Conservation (phyloP, 495 filamentous ascomycete species). For the Penicillium herquei region DNA sequence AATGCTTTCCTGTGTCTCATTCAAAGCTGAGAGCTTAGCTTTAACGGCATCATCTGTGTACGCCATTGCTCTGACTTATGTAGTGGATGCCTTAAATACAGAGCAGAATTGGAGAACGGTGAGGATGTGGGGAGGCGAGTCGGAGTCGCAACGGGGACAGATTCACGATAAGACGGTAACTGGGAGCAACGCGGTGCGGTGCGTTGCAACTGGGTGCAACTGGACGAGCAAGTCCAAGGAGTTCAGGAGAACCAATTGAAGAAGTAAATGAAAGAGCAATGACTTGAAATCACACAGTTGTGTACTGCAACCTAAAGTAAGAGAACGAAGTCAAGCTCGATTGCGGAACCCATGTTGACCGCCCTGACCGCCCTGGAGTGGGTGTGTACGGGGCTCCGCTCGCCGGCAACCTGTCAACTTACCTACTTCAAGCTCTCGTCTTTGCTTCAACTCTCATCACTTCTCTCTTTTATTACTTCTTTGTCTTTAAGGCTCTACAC, state of each 20-base stretch:
- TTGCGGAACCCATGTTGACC: too few species aligned
- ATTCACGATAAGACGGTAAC: neutral
- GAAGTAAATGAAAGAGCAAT: too few species aligned
- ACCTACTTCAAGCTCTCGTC: constrained; percentile 9
- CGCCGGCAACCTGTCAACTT: constrained; percentile 30
- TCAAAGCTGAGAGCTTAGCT: constrained; percentile 90
- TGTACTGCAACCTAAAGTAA: too few species aligned
- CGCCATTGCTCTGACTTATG: constrained; percentile 57
- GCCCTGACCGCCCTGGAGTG: constrained; percentile 30
- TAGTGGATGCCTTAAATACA: neutral
- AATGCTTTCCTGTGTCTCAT: constrained; percentile 95
- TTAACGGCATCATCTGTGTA: constrained; percentile 92
- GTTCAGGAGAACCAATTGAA: neutral
- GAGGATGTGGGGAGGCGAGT: neutral
- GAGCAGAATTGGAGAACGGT: neutral
- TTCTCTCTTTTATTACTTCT: neutral
- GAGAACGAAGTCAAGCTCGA: neutral
- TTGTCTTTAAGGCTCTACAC: neutral
- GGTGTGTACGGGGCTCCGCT: constrained; percentile 22
- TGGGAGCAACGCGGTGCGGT: constrained; percentile 4
- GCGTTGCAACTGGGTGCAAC: neutral
- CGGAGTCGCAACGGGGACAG: neutral
- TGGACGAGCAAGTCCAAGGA: too few species aligned
- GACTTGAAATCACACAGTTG: too few species aligned
- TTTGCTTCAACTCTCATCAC: constrained; percentile 9